Conservation (phyloP, 345 rosid species). For the Durio zibethinus region DNA sequence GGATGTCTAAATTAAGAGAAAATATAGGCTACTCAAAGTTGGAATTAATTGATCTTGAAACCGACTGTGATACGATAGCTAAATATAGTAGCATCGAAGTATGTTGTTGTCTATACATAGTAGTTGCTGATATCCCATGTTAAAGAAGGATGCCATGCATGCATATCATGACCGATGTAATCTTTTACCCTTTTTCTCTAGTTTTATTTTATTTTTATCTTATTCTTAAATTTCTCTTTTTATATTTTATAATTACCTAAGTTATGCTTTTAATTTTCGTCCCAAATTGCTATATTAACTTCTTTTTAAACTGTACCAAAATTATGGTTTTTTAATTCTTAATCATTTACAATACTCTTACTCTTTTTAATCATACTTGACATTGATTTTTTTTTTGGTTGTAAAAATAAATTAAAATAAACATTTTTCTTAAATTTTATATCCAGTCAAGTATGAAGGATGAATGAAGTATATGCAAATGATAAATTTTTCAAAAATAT, state of each 20-base stretch:
- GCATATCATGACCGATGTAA: neutral
- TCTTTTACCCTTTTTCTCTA: neutral
- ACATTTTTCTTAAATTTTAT: too few species aligned
- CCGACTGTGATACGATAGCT: neutral
- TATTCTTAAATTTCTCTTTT: neutral
- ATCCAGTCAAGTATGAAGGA: too few species aligned
- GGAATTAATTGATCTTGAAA: neutral
- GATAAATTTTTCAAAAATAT: too few species aligned
- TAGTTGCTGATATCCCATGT: neutral
- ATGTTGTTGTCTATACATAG: conserved; percentile 22
- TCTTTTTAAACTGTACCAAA: neutral
- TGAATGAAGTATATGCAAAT: neutral
- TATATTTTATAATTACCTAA: neutral
- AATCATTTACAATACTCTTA: too few species aligned
- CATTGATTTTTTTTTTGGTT: too few species aligned
- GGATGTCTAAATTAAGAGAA: neutral
- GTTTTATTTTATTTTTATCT: neutral
- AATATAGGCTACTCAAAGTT: neutral
- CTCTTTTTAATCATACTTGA: too few species aligned
- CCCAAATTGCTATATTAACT: neutral
- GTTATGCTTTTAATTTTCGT: neutral
- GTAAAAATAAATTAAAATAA: too few species aligned
- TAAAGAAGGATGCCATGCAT: neutral
- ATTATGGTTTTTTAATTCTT: neutral
- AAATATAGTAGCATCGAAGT: neutral